phyloP scores from a whole-genome alignment of 208 protist genomes.

The Crithidia mellificae region DNA sequence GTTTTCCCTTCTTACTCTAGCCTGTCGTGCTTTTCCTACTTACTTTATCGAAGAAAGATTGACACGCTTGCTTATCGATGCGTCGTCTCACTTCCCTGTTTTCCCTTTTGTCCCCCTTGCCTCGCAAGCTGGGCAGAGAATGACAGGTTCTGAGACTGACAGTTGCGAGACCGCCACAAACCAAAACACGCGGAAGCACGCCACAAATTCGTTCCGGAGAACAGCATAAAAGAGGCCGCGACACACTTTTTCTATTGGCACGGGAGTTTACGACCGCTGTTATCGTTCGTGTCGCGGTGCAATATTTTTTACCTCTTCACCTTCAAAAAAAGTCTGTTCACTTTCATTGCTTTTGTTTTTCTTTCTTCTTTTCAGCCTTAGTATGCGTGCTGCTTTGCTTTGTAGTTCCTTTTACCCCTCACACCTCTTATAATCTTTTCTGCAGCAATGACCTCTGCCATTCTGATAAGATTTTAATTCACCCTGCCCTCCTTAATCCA shows the following conservation, averaged over 20 bases:
- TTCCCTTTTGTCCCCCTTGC: too few relatives aligned
- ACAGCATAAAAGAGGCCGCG: neutral
- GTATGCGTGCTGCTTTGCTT: neutral
- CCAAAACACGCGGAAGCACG: neutral
- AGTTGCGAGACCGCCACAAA: neutral
- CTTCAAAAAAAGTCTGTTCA: slow-evolving; percentile 8
- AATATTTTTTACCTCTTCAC: neutral
- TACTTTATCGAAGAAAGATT: too few relatives aligned
- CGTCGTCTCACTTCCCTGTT: too few relatives aligned
- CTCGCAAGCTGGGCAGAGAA: too few relatives aligned
- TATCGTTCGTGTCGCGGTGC: neutral
- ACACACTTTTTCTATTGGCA: neutral
- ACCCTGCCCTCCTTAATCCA: slow-evolving; percentile 26
- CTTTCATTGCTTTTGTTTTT: slow-evolving; percentile 8
- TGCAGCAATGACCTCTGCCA: neutral
- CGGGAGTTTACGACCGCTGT: neutral
- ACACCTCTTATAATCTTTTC: slow-evolving; percentile 10
- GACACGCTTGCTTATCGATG: too few relatives aligned
- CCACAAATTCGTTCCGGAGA: neutral
- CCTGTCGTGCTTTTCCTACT: too few relatives aligned
- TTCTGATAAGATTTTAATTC: neutral
- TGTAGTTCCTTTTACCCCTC: neutral
- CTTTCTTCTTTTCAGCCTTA: too few relatives aligned
- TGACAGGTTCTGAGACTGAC: too few relatives aligned
- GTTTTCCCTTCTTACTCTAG: too few relatives aligned